These are phyloP conservation scores for Metarhizium album DNA, from an alignment of 2,329 filamentous ascomycete genomes.

Conservation along the genomic window DNA sequence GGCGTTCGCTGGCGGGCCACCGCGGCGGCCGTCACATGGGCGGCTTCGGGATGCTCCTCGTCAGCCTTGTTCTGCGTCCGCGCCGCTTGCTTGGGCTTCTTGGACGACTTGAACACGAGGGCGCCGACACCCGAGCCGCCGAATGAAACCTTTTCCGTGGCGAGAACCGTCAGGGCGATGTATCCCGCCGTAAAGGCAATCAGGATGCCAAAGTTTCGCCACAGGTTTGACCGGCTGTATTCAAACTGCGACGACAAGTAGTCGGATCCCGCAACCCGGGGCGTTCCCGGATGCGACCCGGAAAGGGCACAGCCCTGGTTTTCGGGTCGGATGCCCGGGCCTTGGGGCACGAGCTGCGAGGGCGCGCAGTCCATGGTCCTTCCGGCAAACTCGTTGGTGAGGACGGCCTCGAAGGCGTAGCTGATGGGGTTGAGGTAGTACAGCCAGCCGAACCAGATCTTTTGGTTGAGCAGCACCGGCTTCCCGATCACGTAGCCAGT, in stretches of 20 bases:
- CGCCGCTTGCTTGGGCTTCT: slow-evolving; percentile 8
- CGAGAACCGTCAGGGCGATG: slow-evolving; percentile 57
- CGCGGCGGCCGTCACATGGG: neutral
- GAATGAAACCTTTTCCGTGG: slow-evolving; percentile 57
- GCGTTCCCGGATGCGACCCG: slow-evolving; percentile 34
- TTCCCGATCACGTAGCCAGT: slow-evolving; percentile 39
- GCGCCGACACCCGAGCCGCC: slow-evolving; percentile 53
- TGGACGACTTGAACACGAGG: slow-evolving; percentile 51
- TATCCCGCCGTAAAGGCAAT: slow-evolving; percentile 65
- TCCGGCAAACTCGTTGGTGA: slow-evolving; percentile 54
- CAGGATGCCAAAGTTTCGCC: slow-evolving; percentile 65
- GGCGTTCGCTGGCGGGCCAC: slow-evolving; percentile 3
- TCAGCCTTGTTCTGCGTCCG: slow-evolving; percentile 5
- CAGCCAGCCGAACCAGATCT: slow-evolving; percentile 57
- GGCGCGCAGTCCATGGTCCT: slow-evolving; percentile 35
- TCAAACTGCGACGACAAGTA: slow-evolving; percentile 37
- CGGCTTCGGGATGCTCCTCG: slow-evolving; percentile 10
- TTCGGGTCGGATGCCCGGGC: slow-evolving; percentile 25
- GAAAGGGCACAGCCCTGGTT: slow-evolving; percentile 40
- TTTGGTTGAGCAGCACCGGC: slow-evolving; percentile 44
- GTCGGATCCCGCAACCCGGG: slow-evolving; percentile 41
- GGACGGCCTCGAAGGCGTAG: slow-evolving; percentile 55
- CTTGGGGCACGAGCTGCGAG: slow-evolving; percentile 34
- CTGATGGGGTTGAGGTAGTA: slow-evolving; percentile 55
- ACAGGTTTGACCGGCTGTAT: slow-evolving; percentile 45